Percentiles rank a stretch among this genome's conserved stretches.
These are phyloP conservation scores for Ophiostoma angusticollis DNA, from an alignment of 2,329 filamentous ascomycete genomes.

Conservation along the genomic window DNA sequence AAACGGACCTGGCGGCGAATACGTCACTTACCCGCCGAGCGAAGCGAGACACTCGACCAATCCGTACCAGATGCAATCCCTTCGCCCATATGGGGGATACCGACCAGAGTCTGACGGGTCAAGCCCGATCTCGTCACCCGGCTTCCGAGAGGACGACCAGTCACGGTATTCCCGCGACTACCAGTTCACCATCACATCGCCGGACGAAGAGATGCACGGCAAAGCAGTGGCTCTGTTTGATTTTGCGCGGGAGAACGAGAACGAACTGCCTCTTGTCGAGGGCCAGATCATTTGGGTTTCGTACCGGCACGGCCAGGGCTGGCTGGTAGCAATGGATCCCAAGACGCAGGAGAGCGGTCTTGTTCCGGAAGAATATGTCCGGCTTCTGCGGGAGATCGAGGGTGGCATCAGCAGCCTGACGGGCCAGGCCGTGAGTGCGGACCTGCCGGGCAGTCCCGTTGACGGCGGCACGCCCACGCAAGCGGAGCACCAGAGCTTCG, in stretches of 20 bases:
- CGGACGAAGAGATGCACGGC: slow-evolving; percentile 95
- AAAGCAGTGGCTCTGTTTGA: slow-evolving; percentile 93
- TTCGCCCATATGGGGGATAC: slow-evolving; percentile 34
- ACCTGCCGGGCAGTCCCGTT: slow-evolving; percentile 38
- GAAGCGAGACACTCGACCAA: slow-evolving; percentile 45
- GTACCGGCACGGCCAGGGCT: slow-evolving; percentile 90
- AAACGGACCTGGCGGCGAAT: slow-evolving; percentile 66
- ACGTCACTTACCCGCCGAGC: slow-evolving; percentile 62
- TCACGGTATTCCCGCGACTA: slow-evolving; percentile 83
- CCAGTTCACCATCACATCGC: slow-evolving; percentile 86
- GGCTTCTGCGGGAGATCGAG: slow-evolving; percentile 83
- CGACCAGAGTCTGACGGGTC: slow-evolving; percentile 44
- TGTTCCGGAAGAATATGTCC: slow-evolving; percentile 92
- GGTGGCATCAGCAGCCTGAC: slow-evolving; percentile 68
- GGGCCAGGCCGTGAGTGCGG: slow-evolving; percentile 33
- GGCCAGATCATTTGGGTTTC: slow-evolving; percentile 95
- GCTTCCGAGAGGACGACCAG: slow-evolving; percentile 49
- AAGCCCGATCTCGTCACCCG: slow-evolving; percentile 46
- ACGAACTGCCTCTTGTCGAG: slow-evolving; percentile 82
- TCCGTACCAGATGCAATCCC: slow-evolving; percentile 32
- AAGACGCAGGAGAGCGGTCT: slow-evolving; percentile 88
- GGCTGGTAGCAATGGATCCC: slow-evolving; percentile 93
- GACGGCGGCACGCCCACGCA: slow-evolving; percentile 50
- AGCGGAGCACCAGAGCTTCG: slow-evolving; percentile 37
- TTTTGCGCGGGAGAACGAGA: slow-evolving; percentile 90